Evolutionary conservation across 768 basidiomycete genomes (phyloP).

Genomic region (Lyophyllum decastes): DNA sequence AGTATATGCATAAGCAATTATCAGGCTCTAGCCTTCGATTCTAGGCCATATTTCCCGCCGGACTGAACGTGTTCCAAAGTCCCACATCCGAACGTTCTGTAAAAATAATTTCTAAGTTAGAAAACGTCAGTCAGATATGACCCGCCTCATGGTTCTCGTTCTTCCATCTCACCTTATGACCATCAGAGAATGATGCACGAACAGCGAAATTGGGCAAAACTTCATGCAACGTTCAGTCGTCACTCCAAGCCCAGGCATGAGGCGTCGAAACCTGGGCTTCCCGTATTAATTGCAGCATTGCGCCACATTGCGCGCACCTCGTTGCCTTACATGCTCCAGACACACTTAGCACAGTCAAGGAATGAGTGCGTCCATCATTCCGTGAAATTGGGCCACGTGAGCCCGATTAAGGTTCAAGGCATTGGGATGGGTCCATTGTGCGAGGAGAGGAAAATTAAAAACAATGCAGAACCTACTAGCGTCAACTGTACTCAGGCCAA

Average conservation of each 20-base stretch:
- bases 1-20: background rate
- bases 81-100: no score
- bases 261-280: background rate
- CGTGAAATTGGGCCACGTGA: constrained; percentile 11
- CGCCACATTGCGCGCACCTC: constrained; percentile 8
- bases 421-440: background rate
- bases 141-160: background rate
- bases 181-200: background rate
- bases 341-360: background rate
- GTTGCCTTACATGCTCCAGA: background rate
- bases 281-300: constrained; percentile 2
- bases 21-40: background rate
- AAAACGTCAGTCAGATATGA: background rate
- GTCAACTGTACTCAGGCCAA: background rate
- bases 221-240: background rate
- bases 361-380: background rate
- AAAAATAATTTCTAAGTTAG: no score
- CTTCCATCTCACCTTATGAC: constrained; percentile 1
- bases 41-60: background rate
- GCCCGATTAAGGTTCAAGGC: constrained; percentile 14
- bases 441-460: constrained; percentile 9
- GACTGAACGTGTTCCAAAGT: no score
- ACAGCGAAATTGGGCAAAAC: background rate
- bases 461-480: background rate
- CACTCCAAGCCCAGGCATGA: background rate